These are phyloP conservation scores for Fusarium torreyae DNA, from an alignment of 2,329 filamentous ascomycete genomes.

Conservation along the genomic window DNA sequence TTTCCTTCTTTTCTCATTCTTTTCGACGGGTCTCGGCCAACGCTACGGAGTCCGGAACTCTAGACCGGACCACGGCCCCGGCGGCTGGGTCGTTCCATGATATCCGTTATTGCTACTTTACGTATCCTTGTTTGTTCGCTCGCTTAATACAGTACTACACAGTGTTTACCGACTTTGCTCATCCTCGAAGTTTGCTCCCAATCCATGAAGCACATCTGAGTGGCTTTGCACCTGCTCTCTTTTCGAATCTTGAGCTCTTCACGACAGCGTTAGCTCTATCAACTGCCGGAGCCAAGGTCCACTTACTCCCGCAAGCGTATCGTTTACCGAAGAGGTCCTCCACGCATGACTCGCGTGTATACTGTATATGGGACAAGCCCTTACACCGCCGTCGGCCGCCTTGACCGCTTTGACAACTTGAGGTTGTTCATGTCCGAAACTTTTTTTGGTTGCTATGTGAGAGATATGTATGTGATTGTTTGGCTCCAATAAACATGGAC, in stretches of 20 bases:
- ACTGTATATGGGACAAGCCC: constrained; percentile 4
- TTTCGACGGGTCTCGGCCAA: constrained; percentile 11
- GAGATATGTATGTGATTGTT: constrained; percentile 26
- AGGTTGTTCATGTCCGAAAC: constrained; percentile 17
- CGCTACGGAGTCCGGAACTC: constrained; percentile 11
- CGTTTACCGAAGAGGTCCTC: constrained; percentile 22
- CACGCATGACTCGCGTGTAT: constrained; percentile 34
- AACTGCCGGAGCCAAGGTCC: constrained; percentile 38
- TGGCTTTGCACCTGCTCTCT: constrained; percentile 11
- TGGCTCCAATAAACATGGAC: constrained; percentile 20
- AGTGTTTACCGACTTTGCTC: constrained; percentile 15
- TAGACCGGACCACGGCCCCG: constrained; percentile 29
- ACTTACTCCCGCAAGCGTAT: constrained; percentile 29
- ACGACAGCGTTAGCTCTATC: constrained; percentile 10
- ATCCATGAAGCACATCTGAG: constrained; percentile 35
- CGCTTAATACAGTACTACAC: constrained; percentile 34
- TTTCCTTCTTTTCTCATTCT: constrained; percentile 17
- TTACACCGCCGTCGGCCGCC: constrained; percentile 32
- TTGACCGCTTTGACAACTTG: constrained; percentile 28
- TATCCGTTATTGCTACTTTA: constrained; percentile 2
- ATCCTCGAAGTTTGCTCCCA: constrained; percentile 16
- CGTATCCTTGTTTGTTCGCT: constrained; percentile 21
- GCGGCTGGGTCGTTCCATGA: constrained; percentile 29
- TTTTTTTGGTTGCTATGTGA: constrained; percentile 35
- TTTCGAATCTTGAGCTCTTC: constrained; percentile 4